Base-by-base conservation (phyloP, 768 basidiomycete species). In the Trametes maxima region DNA sequence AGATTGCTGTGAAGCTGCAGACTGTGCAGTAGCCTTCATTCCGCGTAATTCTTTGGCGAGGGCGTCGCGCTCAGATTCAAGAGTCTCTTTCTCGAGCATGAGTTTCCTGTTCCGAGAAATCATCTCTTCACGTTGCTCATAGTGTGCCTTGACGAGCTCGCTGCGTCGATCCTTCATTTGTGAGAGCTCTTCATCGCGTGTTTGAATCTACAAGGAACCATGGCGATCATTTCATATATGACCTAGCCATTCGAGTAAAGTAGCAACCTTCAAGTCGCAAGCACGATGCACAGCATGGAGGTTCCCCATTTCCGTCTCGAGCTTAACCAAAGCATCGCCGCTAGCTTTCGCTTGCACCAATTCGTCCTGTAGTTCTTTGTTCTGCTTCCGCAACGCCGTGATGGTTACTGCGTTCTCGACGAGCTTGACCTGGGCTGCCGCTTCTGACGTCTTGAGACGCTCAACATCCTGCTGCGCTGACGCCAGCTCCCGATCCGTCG, bases 21-120 rank as follows among this genome's bases (percentile, higher is more conserved):
- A n/a, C n/a, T n/a, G n/a, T n/a, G n/a, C n/a, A n/a, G n/a, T n/a
- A 33, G 28, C 28, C 8, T 33, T 33, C 28, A 33, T 33, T 33
- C 28, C 28, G 8, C 28, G 28, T 33, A 33, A 8, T 8, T 33
- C 28, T 33, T 33, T 8, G 28, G 28, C 51, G 79, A 78, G 28
- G 68, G 66, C 8, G n/a, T 45, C 19, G 14, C 39, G 39, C 12
- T 40, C 39, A 3, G 17, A n/a, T 40, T 40, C 39, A 3, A 40
- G 39, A 4, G 17, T 11, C 8, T 45, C 44, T 5, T 17, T 54
- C 28, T 33, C 28, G 5, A 54, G 13, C 12, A 21, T 24, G 16
- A 45, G 36, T 35, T 54, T n/a, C 7, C 40, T 3, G 4, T n/a
- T 21, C 22, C 3, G 25, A 2, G 25, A 13, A 12, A 5, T 28